Conservation (phyloP, 2,329 filamentous ascomycete species). For the Phyllosticta citribraziliensis region DNA sequence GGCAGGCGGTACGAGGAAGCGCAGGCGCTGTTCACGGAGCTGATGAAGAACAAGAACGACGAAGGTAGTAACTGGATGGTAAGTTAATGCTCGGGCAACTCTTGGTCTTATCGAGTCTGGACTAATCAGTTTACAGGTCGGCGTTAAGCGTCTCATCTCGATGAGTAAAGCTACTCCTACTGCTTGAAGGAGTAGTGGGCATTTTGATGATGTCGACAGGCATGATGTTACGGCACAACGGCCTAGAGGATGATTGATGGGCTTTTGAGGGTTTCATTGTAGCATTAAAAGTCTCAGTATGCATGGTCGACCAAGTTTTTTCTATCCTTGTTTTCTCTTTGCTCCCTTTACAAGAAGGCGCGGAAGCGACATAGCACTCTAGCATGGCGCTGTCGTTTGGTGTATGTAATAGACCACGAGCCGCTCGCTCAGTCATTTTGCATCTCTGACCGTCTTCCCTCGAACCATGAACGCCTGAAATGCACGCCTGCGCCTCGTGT, state of each 20-base stretch:
- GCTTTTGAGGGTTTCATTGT: background rate
- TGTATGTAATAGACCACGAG: background rate
- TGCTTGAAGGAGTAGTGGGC: background rate
- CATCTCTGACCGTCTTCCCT: background rate
- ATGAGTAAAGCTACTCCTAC: constrained; percentile 28
- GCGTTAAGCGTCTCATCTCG: constrained; percentile 30
- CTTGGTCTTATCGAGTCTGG: constrained; percentile 5
- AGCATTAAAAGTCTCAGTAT: background rate
- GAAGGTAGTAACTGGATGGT: constrained; percentile 44
- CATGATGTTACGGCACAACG: background rate
- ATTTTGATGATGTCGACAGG: background rate
- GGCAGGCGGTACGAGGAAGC: constrained; percentile 37
- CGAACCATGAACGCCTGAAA: background rate
- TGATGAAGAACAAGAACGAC: constrained; percentile 39
- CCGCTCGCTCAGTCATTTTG: background rate
- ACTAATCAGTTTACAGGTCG: constrained; percentile 18
- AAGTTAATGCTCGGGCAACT: constrained; percentile 18
- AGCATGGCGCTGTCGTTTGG: background rate
- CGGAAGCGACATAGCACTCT: background rate
- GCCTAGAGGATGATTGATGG: background rate
- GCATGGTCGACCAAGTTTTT: background rate
- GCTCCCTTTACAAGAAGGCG: background rate
- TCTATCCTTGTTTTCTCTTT: background rate
- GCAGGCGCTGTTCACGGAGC: constrained; percentile 32
- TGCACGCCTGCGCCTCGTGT: background rate